Base-by-base conservation (phyloP, 306 rosid species). In the Cajanus cajan region DNA sequence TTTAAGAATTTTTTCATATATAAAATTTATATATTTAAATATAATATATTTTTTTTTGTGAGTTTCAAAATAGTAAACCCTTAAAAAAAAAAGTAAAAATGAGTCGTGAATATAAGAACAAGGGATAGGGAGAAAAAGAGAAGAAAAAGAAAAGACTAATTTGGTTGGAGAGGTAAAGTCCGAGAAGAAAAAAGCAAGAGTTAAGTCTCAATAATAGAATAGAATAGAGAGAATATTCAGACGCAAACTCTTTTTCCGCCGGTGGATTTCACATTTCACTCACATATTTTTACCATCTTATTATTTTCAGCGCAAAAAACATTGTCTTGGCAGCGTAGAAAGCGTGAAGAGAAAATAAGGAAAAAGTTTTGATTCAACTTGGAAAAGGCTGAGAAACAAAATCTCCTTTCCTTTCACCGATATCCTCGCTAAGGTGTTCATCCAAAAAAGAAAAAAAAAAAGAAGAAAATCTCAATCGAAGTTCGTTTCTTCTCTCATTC, bases 291-390 rank as follows among this genome's bases (percentile, higher is more conserved):
- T 24, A 74, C 63, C 50, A 44, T 69, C 71, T 64, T 33, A 52
- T 21, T 24, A 57, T 22, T 36, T 21, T 66, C 44, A 63, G 63
- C 39, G 37, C 21, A 65, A 54, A 28, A 40, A 1, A 39, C 6
- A 12, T 66, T 19, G 72, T 48, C 84, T 74, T 87, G 90, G 89
- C 54, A 67, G 36, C 81, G 36, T 19, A 31, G 69, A 78, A 86
- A 78, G 71, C 73, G 31, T 54, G 75, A 25, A 36, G 83, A 68
- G 67, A 70, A 21, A 57, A 11, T 51, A 39, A 43, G 72, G 34
- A 77, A 64, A 28, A 65, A 47, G 48, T 47, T 77, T 72, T 82
- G 85, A 75, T 75, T 31, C 84, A 69, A 70, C 71, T 80, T 55
- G 65, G 82, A 83, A 81, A 85, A 75, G 74, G 80, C 57, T 7